These are phyloP conservation scores for Talaromyces adpressus DNA, from an alignment of 495 filamentous ascomycete species.

Conservation along the genomic window DNA sequence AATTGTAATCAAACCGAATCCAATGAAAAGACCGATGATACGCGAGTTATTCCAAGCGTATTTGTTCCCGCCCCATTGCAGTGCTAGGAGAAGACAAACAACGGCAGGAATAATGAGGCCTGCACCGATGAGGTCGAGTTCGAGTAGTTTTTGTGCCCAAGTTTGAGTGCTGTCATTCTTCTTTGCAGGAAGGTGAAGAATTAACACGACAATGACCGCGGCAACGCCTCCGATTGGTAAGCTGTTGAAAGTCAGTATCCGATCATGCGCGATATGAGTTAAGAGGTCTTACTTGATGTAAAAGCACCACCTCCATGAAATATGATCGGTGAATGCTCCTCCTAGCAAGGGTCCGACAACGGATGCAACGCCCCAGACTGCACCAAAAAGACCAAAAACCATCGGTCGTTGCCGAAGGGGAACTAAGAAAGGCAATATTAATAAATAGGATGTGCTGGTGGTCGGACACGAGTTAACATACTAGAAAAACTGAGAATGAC, in stretches of 20 bases:
- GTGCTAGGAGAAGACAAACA: slow-evolving; percentile 31
- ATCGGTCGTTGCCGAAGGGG: slow-evolving; percentile 58
- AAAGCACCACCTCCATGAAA: slow-evolving; percentile 81
- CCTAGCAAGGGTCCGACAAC: slow-evolving; percentile 61
- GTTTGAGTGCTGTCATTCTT: slow-evolving; percentile 19
- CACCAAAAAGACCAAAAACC: slow-evolving; percentile 61
- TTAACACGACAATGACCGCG: slow-evolving; percentile 45
- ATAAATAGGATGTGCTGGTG: neutral
- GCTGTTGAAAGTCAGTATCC: slow-evolving; percentile 24
- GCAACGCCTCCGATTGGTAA: slow-evolving; percentile 56
- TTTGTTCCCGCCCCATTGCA: slow-evolving; percentile 37
- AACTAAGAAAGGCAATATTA: slow-evolving; percentile 28
- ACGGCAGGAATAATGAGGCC: slow-evolving; percentile 28
- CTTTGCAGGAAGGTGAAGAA: slow-evolving; percentile 31
- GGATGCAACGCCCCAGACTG: slow-evolving; percentile 63
- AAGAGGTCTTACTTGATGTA: slow-evolving; percentile 49
- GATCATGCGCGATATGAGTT: slow-evolving; percentile 1
- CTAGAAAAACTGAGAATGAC: slow-evolving; percentile 57
- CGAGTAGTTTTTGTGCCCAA: slow-evolving; percentile 19
- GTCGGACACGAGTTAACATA: slow-evolving; percentile 19
- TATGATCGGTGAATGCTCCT: slow-evolving; percentile 48
- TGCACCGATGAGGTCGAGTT: slow-evolving; percentile 30
- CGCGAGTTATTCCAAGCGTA: slow-evolving; percentile 28
- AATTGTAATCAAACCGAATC: slow-evolving; percentile 28
- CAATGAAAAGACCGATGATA: slow-evolving; percentile 28